Percentiles rank a stretch among this genome's conserved stretches.
Conservation (phyloP, 2,329 filamentous ascomycete species). For the Hymenoscyphus scutula region DNA sequence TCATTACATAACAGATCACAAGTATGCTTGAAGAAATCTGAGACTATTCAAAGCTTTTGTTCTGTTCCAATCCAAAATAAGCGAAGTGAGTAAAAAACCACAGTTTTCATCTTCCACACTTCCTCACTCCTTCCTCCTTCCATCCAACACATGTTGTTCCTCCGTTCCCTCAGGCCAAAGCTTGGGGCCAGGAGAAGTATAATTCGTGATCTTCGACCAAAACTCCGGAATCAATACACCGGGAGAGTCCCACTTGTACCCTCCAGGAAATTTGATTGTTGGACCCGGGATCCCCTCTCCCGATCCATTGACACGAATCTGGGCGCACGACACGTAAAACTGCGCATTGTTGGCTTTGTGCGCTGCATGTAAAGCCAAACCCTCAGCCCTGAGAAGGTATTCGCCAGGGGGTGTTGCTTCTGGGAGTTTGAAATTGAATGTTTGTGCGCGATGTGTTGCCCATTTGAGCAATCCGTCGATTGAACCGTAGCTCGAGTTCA, state of each 20-base stretch:
- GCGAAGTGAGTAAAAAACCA: neutral
- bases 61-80: neutral
- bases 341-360: neutral
- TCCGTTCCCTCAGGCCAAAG: neutral
- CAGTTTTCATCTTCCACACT: neutral
- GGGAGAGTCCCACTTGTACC: neutral
- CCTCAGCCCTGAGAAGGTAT: slow-evolving; percentile 7
- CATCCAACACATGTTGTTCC: neutral
- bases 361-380: slow-evolving; percentile 6
- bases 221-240: neutral
- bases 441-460: neutral
- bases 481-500: neutral
- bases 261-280: slow-evolving; percentile 7
- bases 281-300: neutral
- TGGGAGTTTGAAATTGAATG: slow-evolving; percentile 5
- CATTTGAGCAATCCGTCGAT: neutral
- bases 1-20: too few species aligned
- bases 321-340: slow-evolving; percentile 8
- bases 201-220: neutral
- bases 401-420: neutral
- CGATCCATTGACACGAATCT: neutral
- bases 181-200: neutral
- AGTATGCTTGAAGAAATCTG: too few species aligned
- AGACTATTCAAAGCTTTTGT: too few species aligned
- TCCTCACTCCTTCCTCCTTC: neutral